These are phyloP conservation scores for Microbotryomycetes sp. DNA, from an alignment of 1,284 basidiomycete genomes.

Conservation along the genomic window DNA sequence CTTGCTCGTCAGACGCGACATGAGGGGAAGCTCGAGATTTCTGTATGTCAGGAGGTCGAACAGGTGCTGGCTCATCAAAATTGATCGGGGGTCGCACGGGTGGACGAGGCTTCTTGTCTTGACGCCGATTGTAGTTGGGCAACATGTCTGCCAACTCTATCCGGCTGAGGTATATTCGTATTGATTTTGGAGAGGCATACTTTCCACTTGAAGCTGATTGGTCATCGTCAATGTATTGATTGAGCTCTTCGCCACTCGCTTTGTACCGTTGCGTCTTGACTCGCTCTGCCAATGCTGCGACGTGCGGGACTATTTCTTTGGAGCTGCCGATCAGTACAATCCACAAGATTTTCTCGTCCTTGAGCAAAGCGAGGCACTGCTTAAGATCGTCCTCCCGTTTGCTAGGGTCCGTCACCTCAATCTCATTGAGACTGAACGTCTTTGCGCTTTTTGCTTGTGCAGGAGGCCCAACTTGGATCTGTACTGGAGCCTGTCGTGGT, in stretches of 20 bases:
- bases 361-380: neutral
- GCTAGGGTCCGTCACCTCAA: slow-evolving; percentile 1
- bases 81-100: slow-evolving; percentile 19
- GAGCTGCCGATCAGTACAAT: neutral
- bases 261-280: slow-evolving; percentile 24
- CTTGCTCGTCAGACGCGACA: too few species aligned
- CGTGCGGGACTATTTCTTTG: neutral
- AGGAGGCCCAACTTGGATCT: neutral
- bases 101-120: neutral
- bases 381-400: neutral
- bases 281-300: slow-evolving; percentile 9
- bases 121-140: slow-evolving; percentile 9
- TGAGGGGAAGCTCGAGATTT: too few species aligned
- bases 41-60: neutral
- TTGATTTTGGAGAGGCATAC: neutral
- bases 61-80: neutral
- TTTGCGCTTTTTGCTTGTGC: neutral
- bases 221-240: slow-evolving; percentile 17
- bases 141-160: slow-evolving; percentile 17
- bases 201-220: neutral
- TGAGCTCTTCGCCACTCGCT: slow-evolving; percentile 21
- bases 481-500: neutral
- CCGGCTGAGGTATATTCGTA: slow-evolving; percentile 23
- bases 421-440: slow-evolving; percentile 3
- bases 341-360: slow-evolving; percentile 9